These are phyloP conservation scores for Penicillium bialowiezense DNA, from an alignment of 495 filamentous ascomycete species.

Conservation along the genomic window DNA sequence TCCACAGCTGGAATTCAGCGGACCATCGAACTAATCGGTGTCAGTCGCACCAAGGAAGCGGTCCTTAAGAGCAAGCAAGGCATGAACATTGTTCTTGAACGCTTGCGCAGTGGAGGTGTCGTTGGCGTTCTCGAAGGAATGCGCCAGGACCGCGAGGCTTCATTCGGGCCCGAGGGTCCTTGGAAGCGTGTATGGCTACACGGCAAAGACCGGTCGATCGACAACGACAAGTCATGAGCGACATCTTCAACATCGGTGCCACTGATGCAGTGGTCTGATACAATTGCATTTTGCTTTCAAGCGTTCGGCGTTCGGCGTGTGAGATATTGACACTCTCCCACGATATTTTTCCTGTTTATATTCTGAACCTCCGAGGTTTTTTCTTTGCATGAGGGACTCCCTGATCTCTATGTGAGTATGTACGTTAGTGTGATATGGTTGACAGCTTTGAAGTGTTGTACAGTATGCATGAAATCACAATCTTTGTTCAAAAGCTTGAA, in stretches of 20 bases:
- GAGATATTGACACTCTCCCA: slow-evolving; percentile 26
- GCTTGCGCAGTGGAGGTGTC: slow-evolving; percentile 76
- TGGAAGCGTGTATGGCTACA: slow-evolving; percentile 49
- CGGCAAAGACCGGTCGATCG: slow-evolving; percentile 26
- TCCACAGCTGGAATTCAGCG: slow-evolving; percentile 79
- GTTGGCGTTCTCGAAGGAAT: slow-evolving; percentile 84
- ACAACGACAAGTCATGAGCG: slow-evolving; percentile 25
- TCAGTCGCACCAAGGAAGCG: slow-evolving; percentile 78
- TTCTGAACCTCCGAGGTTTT: not conserved
- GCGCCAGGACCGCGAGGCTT: slow-evolving; percentile 61
- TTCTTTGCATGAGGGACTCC: slow-evolving; percentile 2
- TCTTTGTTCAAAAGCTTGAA: not conserved
- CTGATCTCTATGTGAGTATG: slow-evolving; percentile 12
- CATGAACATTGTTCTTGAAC: slow-evolving; percentile 90
- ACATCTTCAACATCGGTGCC: not conserved
- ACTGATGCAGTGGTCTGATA: not conserved
- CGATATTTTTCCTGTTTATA: slow-evolving; percentile 6
- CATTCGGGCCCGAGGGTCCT: slow-evolving; percentile 42
- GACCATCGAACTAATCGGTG: slow-evolving; percentile 85
- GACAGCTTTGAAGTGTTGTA: slow-evolving; percentile 14
- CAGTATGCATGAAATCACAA: slow-evolving; percentile 19
- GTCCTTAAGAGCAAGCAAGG: slow-evolving; percentile 87
- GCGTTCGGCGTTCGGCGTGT: slow-evolving; percentile 36
- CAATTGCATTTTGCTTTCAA: slow-evolving; percentile 21
- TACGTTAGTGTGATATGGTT: slow-evolving; percentile 20